Percentiles rank a stretch among this genome's conserved stretches.
Conservation (phyloP, 495 filamentous ascomycete species). For the Penicillium nucicola region DNA sequence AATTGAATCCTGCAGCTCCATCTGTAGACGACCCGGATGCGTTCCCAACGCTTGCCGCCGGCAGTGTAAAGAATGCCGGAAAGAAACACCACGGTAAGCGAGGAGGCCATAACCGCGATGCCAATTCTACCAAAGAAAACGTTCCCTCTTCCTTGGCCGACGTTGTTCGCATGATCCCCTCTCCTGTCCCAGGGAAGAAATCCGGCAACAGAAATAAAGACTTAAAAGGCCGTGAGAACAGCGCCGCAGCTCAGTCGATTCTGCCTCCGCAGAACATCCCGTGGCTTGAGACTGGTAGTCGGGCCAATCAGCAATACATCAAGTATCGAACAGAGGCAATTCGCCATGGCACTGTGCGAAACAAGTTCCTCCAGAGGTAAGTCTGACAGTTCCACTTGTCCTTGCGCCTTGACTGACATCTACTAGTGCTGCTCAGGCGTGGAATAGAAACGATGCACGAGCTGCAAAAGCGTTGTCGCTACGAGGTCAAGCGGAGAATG, state of each 20-base stretch:
- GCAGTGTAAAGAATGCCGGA: constrained; percentile 63
- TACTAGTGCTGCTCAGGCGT: constrained; percentile 92
- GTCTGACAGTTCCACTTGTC: constrained; percentile 13
- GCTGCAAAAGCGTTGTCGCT: constrained; percentile 93
- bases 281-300: constrained; percentile 94
- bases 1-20: constrained; percentile 62
- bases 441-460: constrained; percentile 96
- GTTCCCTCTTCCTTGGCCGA: constrained; percentile 84
- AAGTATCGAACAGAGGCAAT: constrained; percentile 92
- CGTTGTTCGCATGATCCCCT: constrained; percentile 89
- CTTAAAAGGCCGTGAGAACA: constrained; percentile 67
- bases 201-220: constrained; percentile 43
- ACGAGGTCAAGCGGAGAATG: constrained; percentile 93
- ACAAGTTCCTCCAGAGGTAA: constrained; percentile 96
- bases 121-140: constrained; percentile 55
- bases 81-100: constrained; percentile 93
- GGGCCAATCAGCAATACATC: constrained; percentile 88
- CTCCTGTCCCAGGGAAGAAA: constrained; percentile 59
- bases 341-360: constrained; percentile 90
- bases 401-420: constrained; percentile 16
- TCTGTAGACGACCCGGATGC: constrained; percentile 92
- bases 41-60: constrained; percentile 88
- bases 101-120: constrained; percentile 64
- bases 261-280: constrained; percentile 87
- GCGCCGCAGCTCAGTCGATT: constrained; percentile 76